Evolutionary conservation across 345 rosid genomes (phyloP), one percentile per base, ranked within the genome.

Genomic region (Boechera retrofracta): DNA sequence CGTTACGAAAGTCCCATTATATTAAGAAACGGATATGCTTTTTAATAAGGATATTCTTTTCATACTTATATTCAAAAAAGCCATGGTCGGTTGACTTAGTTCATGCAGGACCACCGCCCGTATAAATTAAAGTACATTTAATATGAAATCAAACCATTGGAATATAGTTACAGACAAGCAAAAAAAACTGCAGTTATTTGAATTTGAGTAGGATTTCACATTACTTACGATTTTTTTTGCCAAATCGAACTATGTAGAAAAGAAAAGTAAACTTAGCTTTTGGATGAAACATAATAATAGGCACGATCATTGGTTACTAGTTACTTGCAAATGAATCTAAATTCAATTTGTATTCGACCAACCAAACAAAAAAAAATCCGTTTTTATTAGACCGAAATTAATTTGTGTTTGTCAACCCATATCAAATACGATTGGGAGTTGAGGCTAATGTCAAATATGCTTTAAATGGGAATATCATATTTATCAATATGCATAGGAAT

Each of bases 41-140:
- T 39, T 47, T 8, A n/a, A 1, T 58, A 59, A 38, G 79, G 41
- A 76, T 76, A 76, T 76, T 60, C 79, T 59, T 75, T 6, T 66
- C 6, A 26, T 39, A 39, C 18, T 26, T 47, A 0, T 42, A 32
- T 65, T 74, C 18, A 52, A 15, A 58, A n/a, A 66, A 67, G 38
- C 53, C 42, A 64, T 73, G 38, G 64, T 73, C 18, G 35, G 54
- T 75, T 75, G 79, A 67, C 68, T 58, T 10, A 11, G 53, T 58
- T 47, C 18, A 57, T 48, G 52, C 67, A 47, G 66, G 45, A 28
- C 58, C 45, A 29, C 55, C 45, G 26, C 47, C 54, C 65, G 2
- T 10, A 11, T 4, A 52, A 9, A 18, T 47, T 8, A 6, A 7
- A 42, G 13, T 31, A 4, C 49, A 24, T 48, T 55, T 29, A 1